Evolutionary conservation across 2,329 filamentous ascomycete genomes (phyloP).

Genomic region (Pseudogymnoascus sp.): DNA sequence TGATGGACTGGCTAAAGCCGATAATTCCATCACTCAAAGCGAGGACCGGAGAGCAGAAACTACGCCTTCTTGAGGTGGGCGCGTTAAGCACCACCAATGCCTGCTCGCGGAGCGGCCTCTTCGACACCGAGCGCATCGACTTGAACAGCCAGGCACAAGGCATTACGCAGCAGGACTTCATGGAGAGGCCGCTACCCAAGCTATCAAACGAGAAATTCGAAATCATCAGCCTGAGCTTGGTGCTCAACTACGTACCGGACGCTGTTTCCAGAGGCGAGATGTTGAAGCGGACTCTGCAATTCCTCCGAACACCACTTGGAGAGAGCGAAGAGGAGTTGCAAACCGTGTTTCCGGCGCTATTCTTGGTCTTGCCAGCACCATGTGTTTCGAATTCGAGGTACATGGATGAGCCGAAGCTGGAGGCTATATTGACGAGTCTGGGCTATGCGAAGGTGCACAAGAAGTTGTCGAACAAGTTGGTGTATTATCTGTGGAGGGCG

Average conservation of each 20-base stretch:
- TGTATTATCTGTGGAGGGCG: slow-evolving; percentile 79
- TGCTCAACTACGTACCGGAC: slow-evolving; percentile 89
- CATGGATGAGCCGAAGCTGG: slow-evolving; percentile 61
- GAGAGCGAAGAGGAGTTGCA: slow-evolving; percentile 18
- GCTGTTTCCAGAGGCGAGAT: slow-evolving; percentile 69
- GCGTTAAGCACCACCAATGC: slow-evolving; percentile 77
- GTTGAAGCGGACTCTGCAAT: slow-evolving; percentile 66
- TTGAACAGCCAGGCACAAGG: slow-evolving; percentile 75
- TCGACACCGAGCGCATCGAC: slow-evolving; percentile 78
- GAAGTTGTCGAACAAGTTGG: slow-evolving; percentile 74
- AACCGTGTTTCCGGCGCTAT: slow-evolving; percentile 58
- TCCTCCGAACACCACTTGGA: slow-evolving; percentile 42
- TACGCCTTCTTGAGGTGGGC: slow-evolving; percentile 80
- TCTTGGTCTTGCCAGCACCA: slow-evolving; percentile 80
- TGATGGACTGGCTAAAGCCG: slow-evolving; percentile 53
- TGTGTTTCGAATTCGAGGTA: slow-evolving; percentile 90
- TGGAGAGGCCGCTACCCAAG: slow-evolving; percentile 69
- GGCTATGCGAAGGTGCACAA: slow-evolving; percentile 59
- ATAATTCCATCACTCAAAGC: slow-evolving; percentile 21
- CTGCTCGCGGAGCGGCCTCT: slow-evolving; percentile 62
- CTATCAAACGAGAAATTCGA: slow-evolving; percentile 63
- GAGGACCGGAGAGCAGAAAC: slow-evolving; percentile 21
- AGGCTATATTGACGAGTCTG: slow-evolving; percentile 65
- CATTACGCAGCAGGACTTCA: slow-evolving; percentile 88
- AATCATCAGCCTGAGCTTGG: slow-evolving; percentile 82